A percentile compares a stretch with the other conserved stretches of the same genome.
phyloP scores from a whole-genome alignment of 106 monocot species.

The Acorus gramineus region DNA sequence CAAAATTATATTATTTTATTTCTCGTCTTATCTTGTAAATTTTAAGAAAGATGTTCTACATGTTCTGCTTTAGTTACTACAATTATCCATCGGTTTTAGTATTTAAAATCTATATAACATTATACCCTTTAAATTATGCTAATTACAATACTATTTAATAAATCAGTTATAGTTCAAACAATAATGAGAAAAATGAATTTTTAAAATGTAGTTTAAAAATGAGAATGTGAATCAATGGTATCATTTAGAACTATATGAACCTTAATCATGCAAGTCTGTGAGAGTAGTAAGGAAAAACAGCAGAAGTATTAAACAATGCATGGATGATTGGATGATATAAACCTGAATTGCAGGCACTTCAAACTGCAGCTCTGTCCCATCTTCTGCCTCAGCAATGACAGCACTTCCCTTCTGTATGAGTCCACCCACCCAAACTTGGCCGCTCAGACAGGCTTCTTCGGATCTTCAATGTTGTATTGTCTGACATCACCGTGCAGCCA shows the following conservation, averaged over 20 bases:
- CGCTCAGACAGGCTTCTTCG: constrained; percentile 67
- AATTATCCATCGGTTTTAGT: too few relatives aligned
- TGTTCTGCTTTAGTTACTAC: too few relatives aligned
- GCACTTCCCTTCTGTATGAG: constrained; percentile 70
- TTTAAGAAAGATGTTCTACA: too few relatives aligned
- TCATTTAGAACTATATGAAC: neutral
- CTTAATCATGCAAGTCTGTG: too few relatives aligned
- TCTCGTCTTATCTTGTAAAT: too few relatives aligned
- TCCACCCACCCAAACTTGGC: constrained; percentile 94
- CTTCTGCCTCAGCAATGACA: constrained; percentile 45
- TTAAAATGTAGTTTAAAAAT: neutral
- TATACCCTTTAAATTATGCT: too few relatives aligned
- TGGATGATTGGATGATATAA: constrained; percentile 1
- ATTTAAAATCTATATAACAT: too few relatives aligned
- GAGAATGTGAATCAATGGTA: neutral
- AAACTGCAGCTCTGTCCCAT: constrained; percentile 66
- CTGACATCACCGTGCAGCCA: constrained; percentile 94
- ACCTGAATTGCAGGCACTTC: constrained; percentile 75
- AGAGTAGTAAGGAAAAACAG: too few relatives aligned
- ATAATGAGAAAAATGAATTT: too few relatives aligned
- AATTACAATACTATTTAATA: too few relatives aligned
- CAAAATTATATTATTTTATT: too few relatives aligned
- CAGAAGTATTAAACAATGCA: neutral
- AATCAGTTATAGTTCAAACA: too few relatives aligned
- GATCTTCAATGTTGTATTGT: constrained; percentile 89